Evolutionary conservation across 2,329 filamentous ascomycete species (phyloP).

Genomic region (Cladorrhinum sp.): DNA sequence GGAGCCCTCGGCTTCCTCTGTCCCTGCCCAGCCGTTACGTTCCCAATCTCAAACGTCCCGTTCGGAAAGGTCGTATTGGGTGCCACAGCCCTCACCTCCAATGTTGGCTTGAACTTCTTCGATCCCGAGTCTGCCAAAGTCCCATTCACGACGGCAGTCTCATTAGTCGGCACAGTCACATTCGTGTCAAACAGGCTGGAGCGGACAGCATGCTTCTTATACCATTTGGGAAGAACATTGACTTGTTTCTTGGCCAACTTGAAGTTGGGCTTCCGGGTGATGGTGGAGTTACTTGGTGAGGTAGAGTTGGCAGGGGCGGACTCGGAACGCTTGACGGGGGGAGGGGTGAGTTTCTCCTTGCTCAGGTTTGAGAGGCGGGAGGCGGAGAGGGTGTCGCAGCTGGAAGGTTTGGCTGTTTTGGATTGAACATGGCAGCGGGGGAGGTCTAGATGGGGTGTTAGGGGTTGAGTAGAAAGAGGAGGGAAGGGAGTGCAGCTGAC

Average conservation of each 20-base stretch:
- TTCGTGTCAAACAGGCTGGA: not conserved
- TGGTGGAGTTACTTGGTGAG: not conserved
- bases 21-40: not conserved
- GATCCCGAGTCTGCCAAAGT: not conserved
- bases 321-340: not conserved
- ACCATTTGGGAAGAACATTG: not conserved
- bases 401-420: not conserved
- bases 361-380: not conserved
- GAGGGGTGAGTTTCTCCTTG: not conserved
- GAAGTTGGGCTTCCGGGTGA: not conserved
- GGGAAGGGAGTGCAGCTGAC: not conserved
- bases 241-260: not conserved
- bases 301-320: not conserved
- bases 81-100: not conserved
- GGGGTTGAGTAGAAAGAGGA: not conserved
- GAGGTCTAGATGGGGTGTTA: constrained; percentile 5
- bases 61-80: not conserved
- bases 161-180: not conserved
- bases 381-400: not conserved
- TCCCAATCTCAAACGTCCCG: not conserved
- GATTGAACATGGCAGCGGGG: constrained; percentile 5
- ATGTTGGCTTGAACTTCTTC: not conserved
- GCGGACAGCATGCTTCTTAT: not conserved
- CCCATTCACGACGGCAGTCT: not conserved
- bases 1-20: not conserved